Percentiles rank a stretch among this genome's conserved stretches.
These are phyloP conservation scores for Trichoderma endophyticum DNA, from an alignment of 2,329 filamentous ascomycete genomes.

Conservation along the genomic window DNA sequence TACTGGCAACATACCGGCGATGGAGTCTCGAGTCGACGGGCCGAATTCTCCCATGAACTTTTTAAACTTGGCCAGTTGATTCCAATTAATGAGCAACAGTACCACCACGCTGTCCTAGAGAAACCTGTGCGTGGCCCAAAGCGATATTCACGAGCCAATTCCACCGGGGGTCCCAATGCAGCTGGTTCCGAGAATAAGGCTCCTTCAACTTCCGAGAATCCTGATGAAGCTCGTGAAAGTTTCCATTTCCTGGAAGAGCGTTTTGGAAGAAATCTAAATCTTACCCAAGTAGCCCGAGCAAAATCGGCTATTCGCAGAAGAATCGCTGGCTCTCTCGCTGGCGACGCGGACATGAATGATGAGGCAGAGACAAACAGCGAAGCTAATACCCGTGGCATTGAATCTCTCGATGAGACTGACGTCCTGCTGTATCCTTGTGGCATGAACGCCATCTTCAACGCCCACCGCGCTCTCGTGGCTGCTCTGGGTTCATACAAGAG, in stretches of 20 bases:
- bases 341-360: conserved; percentile 56
- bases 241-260: conserved; percentile 86
- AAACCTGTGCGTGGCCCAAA: conserved; percentile 66
- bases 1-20: conserved; percentile 98
- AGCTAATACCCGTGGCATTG: conserved; percentile 53
- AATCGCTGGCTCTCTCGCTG: conserved; percentile 81
- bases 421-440: conserved; percentile 85
- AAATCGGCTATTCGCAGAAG: conserved; percentile 81
- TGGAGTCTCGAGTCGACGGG: conserved; percentile 84
- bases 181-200: conserved; percentile 12
- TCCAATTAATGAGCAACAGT: conserved; percentile 28
- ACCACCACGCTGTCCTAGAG: conserved; percentile 28
- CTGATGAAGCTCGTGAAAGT: conserved; percentile 58
- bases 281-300: conserved; percentile 74
- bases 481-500: conserved; percentile 66
- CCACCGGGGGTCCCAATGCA: conserved; percentile 27
- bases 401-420: conserved; percentile 75
- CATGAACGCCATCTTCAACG: conserved; percentile 93
- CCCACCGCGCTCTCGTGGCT: conserved; percentile 70
- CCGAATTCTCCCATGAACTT: conserved; percentile 80
- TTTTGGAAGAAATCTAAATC: conserved; percentile 85
- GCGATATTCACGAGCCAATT: conserved; percentile 66
- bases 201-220: conserved; percentile 19
- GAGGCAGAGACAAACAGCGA: conserved; percentile 21
- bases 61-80: conserved; percentile 64